A percentile compares a stretch with the other conserved stretches of the same genome.
Evolutionary conservation across 1,284 basidiomycete species (phyloP).

Genomic region (Irpex lacteus): DNA sequence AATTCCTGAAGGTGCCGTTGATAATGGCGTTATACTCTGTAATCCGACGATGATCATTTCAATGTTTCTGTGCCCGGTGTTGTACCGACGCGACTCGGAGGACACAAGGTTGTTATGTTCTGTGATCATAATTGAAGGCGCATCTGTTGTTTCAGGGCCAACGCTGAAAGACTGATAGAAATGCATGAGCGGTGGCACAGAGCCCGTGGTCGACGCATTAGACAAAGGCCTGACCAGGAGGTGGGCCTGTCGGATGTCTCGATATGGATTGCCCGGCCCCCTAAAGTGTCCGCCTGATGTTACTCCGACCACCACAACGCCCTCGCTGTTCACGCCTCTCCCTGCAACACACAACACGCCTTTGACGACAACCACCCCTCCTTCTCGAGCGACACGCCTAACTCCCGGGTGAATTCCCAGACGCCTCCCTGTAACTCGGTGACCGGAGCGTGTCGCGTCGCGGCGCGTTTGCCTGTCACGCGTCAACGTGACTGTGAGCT

Average conservation of each 20-base stretch:
- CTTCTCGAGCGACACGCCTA: background rate
- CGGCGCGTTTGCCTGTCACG: constrained; percentile 16
- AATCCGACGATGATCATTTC: no score
- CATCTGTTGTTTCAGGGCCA: no score
- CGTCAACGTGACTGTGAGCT: constrained; percentile 10
- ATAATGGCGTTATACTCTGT: no score
- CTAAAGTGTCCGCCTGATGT: background rate
- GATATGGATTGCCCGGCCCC: background rate
- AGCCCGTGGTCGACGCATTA: background rate
- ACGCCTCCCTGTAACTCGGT: constrained; percentile 3
- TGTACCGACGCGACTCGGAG: no score
- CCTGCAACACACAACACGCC: background rate
- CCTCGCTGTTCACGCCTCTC: no score
- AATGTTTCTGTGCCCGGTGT: no score
- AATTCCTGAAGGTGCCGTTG: no score
- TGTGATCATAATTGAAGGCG: no score
- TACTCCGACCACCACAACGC: background rate
- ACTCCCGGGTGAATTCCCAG: background rate
- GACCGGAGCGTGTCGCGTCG: constrained; percentile 17
- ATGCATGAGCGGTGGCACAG: background rate
- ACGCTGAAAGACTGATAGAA: background rate
- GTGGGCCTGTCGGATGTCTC: background rate
- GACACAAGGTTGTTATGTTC: no score
- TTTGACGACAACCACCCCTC: background rate
- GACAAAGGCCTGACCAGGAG: background rate